Base-by-base conservation (phyloP, 257 asterid species). In the Solanum chilense region DNA sequence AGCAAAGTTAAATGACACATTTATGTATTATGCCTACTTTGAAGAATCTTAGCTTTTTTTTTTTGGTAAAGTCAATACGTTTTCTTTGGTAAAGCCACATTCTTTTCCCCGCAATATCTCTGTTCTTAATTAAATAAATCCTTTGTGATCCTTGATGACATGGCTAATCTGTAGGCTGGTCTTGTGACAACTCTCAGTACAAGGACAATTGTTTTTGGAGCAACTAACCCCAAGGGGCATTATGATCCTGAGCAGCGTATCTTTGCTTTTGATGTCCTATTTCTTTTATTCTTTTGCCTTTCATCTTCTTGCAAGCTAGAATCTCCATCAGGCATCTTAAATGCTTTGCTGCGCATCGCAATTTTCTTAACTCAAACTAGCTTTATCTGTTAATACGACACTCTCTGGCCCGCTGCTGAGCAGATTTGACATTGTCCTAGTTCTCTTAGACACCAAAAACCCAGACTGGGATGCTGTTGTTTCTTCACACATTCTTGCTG, bases 381-480 rank as follows among this genome's bases (percentile, higher is more conserved):
- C 98, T 76, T 93, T 97, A 81, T 95, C 98, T 44, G 99, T 97
- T 91, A 97, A 97, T 87, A 95, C 99, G 75, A 93, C 99, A 12
- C 98, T 97, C 89, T 97, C 99, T 87, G 99, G 99, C 71, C 99
- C 99, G 39, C 88, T 97, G 88, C 89, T 95, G 44, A 97, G 99
- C 95, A 94, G 99, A 91, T 97, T 97, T 87, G 99, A 97, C 88
- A 97, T 96, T 88, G 99, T 97, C 88, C 92, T 97, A 62, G 99
- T 97, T 89, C 98, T 97, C 89, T 89, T 95, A 84, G 99, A 97
- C 93, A 97, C 98, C 69, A 97, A 95, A 88, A 97, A 97, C 87
- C 98, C 99, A 3, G 93, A 94, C 77, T 97, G 99, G 99, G 99
- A 96, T 91, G 96, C 93, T 85, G 99, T 96, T 91, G 99, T 96